Evolutionary conservation across 2,329 filamentous ascomycete genomes (phyloP), one percentile per base, ranked within the genome.

Genomic region (Beauveria pseudobassiana): DNA sequence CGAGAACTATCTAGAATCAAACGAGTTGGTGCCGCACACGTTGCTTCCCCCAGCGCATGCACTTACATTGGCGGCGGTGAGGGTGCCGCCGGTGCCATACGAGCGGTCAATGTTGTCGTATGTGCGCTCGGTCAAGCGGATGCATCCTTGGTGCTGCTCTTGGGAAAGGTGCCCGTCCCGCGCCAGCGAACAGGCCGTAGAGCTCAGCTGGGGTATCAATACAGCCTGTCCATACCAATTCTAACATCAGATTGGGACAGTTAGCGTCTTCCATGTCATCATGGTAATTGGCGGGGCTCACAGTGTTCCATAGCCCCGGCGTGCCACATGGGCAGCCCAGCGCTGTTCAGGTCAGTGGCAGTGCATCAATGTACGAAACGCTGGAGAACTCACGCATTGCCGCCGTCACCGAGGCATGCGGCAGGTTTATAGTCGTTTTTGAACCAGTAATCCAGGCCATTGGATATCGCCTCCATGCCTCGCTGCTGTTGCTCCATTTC

Each of bases 221-320:
- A 68, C 67, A 2, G 63, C 65, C 38, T 68, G 67, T 7, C 54
- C 65, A 40, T 68, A 68, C 67, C 67, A 68, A 22, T 68, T 68
- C 67, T 68, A 12, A 30, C 14, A 6, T n/a, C 8, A 5, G 24
- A 5, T 6, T 9, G 22, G 46, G 5, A n/a, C 5, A 10, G 12
- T 43, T 18, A 43, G 34, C 18, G 20, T 50, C 45, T 14, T 43
- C 4, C 54, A 20, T 16, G 16, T 6, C 8, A 24, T 3, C 4
- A 20, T 18, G 9, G 46, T 1, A 48, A 10, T 6, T 8, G 16
- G 22, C 8, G 7, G 9, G 14, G 51, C 56, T 30, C 22, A 65
- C 67, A 0, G 63, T 64, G 38, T 67, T 68, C 67, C 67, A 68
- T 5, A 68, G 52, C 3, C 65, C 65, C 8, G 65, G 64, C 5